These are phyloP conservation scores for Amyloporia xantha DNA, from an alignment of 768 basidiomycete genomes.

Conservation along the genomic window DNA sequence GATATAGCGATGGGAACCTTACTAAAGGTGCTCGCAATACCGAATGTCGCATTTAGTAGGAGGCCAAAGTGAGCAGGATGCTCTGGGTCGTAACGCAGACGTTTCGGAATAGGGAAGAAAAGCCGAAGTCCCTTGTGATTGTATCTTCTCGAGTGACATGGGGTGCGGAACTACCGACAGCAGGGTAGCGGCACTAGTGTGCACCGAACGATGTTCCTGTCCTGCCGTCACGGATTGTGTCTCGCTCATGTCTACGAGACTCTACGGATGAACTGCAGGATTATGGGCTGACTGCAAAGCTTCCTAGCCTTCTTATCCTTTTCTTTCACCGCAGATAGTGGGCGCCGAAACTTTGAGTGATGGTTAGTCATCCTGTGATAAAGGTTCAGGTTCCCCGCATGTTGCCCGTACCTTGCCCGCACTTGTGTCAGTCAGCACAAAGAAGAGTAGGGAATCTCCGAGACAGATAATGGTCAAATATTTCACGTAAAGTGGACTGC, in stretches of 20 bases:
- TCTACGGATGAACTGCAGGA: neutral
- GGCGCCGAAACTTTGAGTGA: no score
- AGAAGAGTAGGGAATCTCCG: no score
- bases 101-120: conserved; percentile 41
- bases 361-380: neutral
- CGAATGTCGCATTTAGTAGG: conserved; percentile 40
- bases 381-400: no score
- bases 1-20: conserved; percentile 9
- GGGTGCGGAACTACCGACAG: neutral
- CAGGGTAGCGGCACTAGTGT: neutral
- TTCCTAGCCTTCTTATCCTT: neutral
- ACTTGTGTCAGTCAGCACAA: no score
- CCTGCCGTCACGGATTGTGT: neutral
- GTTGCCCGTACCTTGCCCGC: no score
- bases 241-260: neutral
- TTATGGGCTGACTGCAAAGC: neutral
- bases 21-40: conserved; percentile 41
- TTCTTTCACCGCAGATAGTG: neutral
- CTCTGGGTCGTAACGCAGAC: conserved; percentile 34
- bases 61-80: conserved; percentile 31
- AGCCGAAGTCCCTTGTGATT: conserved; percentile 28
- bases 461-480: no score
- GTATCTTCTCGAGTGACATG: neutral
- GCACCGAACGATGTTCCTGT: neutral
- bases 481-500: no score